phyloP scores from a whole-genome alignment of 169 alveolate species.

The Cryptosporidium meleagridis region DNA sequence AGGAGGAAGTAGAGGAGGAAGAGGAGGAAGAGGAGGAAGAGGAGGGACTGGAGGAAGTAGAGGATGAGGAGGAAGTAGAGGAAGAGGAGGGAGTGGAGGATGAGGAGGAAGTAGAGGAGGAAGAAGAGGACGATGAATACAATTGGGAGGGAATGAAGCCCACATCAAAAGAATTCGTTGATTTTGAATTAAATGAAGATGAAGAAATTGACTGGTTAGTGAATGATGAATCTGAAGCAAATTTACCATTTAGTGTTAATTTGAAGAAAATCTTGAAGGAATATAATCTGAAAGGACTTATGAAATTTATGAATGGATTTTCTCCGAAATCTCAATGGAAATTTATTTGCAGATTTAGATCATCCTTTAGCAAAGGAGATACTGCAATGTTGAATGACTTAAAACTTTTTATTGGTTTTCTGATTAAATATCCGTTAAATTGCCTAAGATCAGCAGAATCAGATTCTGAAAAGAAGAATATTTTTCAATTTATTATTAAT shows the following conservation, averaged over 20 bases:
- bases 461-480: background rate
- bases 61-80: background rate
- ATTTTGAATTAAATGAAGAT: background rate
- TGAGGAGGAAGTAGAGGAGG: background rate
- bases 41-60: background rate
- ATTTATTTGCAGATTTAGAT: constrained; percentile 37
- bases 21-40: background rate
- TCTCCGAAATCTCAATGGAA: constrained; percentile 71
- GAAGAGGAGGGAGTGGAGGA: background rate
- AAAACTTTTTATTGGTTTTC: constrained; percentile 45
- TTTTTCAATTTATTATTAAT: constrained; percentile 3
- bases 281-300: background rate
- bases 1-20: background rate
- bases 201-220: constrained; percentile 33
- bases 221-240: constrained; percentile 31
- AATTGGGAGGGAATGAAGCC: background rate
- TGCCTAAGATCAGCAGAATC: background rate
- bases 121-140: background rate
- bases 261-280: background rate
- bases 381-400: constrained; percentile 44
- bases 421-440: constrained; percentile 31
- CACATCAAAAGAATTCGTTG: background rate
- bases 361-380: constrained; percentile 58
- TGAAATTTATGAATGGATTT: constrained; percentile 19
- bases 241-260: constrained; percentile 39